These are phyloP conservation scores for Rehmannia glutinosa DNA, from an alignment of 257 asterid genomes.

Conservation along the genomic window DNA sequence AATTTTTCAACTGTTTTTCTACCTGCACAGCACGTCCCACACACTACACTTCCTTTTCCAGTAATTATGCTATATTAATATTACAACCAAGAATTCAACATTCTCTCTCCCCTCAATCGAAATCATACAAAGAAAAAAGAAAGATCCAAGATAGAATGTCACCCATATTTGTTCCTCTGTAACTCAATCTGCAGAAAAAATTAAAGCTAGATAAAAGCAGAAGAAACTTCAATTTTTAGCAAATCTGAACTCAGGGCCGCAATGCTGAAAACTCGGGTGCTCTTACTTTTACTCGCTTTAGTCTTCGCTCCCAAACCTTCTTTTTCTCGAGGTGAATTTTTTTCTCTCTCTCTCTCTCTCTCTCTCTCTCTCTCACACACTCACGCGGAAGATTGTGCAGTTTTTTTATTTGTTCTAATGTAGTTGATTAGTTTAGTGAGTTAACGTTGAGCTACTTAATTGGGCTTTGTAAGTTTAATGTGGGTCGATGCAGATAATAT, in stretches of 20 bases:
- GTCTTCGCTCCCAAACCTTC: slow-evolving; percentile 36
- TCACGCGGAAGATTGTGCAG: neutral
- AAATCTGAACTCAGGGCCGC: slow-evolving; percentile 19
- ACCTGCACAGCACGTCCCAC: slow-evolving; percentile 41
- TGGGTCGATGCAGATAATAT: slow-evolving; percentile 7
- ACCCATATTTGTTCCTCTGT: neutral
- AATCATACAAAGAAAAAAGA: slow-evolving; percentile 2
- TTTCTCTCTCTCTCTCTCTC: slow-evolving; percentile 3
- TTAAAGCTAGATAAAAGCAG: neutral
- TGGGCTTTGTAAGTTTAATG: slow-evolving; percentile 13
- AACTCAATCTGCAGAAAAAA: neutral
- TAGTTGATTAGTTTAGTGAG: slow-evolving; percentile 9
- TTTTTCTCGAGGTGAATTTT: slow-evolving; percentile 35
- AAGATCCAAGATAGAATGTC: slow-evolving; percentile 23
- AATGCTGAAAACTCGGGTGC: slow-evolving; percentile 36
- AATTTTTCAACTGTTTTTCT: slow-evolving; percentile 21
- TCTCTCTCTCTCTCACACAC: neutral
- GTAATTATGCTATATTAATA: neutral
- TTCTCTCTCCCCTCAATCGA: slow-evolving; percentile 17
- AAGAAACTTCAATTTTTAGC: slow-evolving; percentile 6
- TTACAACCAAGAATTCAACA: neutral
- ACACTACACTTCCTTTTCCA: slow-evolving; percentile 16
- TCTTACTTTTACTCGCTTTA: slow-evolving; percentile 27
- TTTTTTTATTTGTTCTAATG: slow-evolving; percentile 3
- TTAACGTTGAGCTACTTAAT: slow-evolving; percentile 1